Evolutionary conservation across 1,139 yeast species (phyloP), one percentile per base, ranked within the genome.

Genomic region (Komagataea norvegica): DNA sequence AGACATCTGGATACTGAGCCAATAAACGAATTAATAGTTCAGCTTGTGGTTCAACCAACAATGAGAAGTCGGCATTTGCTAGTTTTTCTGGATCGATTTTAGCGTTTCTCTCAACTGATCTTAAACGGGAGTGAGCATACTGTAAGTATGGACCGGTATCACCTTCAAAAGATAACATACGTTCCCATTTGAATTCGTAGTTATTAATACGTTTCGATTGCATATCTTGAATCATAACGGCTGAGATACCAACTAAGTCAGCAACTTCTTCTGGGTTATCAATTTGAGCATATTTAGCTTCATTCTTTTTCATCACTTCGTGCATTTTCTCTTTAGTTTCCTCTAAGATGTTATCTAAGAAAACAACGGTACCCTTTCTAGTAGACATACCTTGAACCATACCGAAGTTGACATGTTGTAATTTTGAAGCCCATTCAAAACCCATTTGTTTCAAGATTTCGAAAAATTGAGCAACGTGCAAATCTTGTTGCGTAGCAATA

Each of bases 311-410:
- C 98, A 93, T 93, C 41, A 91, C 96, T 52, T 87, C 95, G 59
- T 89, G 96, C 96, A 93, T 91, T 57, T 86, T 79, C 42, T 84
- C 91, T 68, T 85, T 86, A 46, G 96, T 89, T 63, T 88, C 96
- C 65, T 91, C 94, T 54, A 93, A 72, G 52, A 93, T 93, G 58
- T 79, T 84, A 64, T 91, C 96, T 58, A 93, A 74, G 73, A 93
- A 93, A 11, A 93, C 98, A 47, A 93, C 99, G 29, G 96, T 93
- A 52, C 99, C 99, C 67, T 81, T 86, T 72, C 99, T 82, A 45
- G 98, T 91, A 25, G 95, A 84, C 99, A 93, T 93, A 54, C 99
- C 98, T 59, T 79, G 85, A 39, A 93, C 98, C 94, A 93, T 83
- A 64, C 99, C 99, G 55, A 88, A 93, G 67, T 85, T 91, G 54